A percentile compares a stretch with the other conserved stretches of the same genome.
Evolutionary conservation across 257 asterid species (phyloP).

Genomic region (Forsythia suspensa): DNA sequence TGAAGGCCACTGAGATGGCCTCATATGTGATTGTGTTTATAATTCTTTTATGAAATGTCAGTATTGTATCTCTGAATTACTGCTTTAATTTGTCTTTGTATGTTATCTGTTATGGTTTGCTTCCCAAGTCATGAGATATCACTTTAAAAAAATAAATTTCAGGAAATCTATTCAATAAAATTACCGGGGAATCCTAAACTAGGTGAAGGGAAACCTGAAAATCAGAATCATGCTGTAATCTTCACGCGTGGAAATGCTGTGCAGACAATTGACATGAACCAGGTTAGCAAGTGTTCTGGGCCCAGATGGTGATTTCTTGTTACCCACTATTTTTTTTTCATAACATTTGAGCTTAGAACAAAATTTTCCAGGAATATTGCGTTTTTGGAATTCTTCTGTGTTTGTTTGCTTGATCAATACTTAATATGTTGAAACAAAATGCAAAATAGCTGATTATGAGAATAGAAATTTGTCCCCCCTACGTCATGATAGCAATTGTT

Average conservation of each 20-base stretch:
- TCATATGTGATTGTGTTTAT: conserved; percentile 1
- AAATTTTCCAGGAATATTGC: no score
- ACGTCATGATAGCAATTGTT: background rate
- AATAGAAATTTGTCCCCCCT: background rate
- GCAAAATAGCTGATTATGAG: conserved; percentile 1
- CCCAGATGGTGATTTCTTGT: conserved; percentile 12
- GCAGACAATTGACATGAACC: conserved; percentile 99
- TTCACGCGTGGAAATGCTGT: conserved; percentile 97
- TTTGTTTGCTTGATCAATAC: no score
- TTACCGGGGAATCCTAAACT: conserved; percentile 97
- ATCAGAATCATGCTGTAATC: conserved; percentile 93
- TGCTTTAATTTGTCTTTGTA: conserved; percentile 12
- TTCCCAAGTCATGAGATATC: conserved; percentile 9
- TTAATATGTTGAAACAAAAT: background rate
- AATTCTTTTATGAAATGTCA: background rate
- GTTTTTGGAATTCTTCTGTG: no score
- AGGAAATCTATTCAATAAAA: conserved; percentile 94
- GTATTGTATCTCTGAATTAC: conserved; percentile 11
- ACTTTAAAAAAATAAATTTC: conserved; percentile 19
- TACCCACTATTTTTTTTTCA: conserved; percentile 1
- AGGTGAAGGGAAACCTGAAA: conserved; percentile 99
- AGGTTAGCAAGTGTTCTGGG: conserved; percentile 50
- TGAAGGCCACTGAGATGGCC: background rate
- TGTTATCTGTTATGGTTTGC: conserved; percentile 18
- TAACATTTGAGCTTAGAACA: background rate